Conservation (phyloP, 768 basidiomycete genomes). For the Agaricus blazei region DNA sequence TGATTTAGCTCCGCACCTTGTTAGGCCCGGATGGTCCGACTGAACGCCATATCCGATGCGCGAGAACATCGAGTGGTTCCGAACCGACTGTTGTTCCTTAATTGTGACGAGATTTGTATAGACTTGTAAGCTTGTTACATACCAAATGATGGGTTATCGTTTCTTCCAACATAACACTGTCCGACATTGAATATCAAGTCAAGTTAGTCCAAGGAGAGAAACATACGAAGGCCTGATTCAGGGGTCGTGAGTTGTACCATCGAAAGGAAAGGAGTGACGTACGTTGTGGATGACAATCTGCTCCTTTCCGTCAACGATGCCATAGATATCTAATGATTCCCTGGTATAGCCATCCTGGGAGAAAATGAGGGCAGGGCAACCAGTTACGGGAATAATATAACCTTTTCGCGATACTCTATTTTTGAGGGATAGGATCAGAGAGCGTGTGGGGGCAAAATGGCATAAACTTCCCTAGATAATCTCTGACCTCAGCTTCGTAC, state of each 20-base stretch:
- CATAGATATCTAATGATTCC: constrained; percentile 72
- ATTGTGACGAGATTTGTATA: neutral
- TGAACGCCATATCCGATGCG: constrained; percentile 65
- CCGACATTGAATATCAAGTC: neutral
- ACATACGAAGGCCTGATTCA: constrained; percentile 46
- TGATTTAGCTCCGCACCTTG: constrained; percentile 47
- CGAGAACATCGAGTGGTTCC: constrained; percentile 67
- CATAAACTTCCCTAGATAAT: constrained; percentile 69
- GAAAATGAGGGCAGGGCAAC: neutral
- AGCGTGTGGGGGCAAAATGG: neutral
- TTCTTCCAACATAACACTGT: constrained; percentile 83
- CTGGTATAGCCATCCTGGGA: constrained; percentile 87
- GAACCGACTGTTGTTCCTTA: constrained; percentile 57
- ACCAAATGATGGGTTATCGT: constrained; percentile 90
- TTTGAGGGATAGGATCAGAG: constrained; percentile 7
- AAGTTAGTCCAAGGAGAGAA: neutral
- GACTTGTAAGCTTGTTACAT: constrained; percentile 15
- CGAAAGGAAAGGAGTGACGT: constrained; percentile 12
- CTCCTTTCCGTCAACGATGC: constrained; percentile 48
- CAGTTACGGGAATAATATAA: constrained; percentile 14
- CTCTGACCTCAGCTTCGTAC: constrained; percentile 70
- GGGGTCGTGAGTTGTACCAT: neutral
- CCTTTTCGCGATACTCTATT: constrained; percentile 84
- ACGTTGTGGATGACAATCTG: constrained; percentile 53
- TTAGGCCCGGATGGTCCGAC: constrained; percentile 88